phyloP scores from a whole-genome alignment of 768 basidiomycete species.

The Lyophyllum atratum region DNA sequence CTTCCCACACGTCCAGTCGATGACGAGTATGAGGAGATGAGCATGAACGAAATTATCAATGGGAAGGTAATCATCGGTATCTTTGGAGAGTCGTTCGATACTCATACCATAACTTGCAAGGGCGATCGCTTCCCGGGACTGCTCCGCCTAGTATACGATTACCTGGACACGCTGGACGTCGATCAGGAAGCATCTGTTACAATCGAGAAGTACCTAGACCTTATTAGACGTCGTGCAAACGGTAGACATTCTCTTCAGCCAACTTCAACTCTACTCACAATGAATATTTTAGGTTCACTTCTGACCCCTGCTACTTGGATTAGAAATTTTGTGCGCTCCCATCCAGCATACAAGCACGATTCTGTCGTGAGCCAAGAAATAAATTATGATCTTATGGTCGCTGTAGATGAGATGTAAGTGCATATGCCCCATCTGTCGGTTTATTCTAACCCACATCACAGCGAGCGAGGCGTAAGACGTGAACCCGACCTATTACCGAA shows the following conservation, averaged over 20 bases:
- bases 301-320: slow-evolving; percentile 93
- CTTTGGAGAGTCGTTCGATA: background rate
- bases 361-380: slow-evolving; percentile 91
- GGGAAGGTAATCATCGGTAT: slow-evolving; percentile 64
- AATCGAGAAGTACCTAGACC: slow-evolving; percentile 77
- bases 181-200: slow-evolving; percentile 56
- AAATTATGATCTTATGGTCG: slow-evolving; percentile 90
- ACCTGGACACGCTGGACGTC: slow-evolving; percentile 85
- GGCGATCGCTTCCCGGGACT: slow-evolving; percentile 75
- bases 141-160: slow-evolving; percentile 77
- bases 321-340: slow-evolving; percentile 84
- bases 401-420: slow-evolving; percentile 88
- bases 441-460: slow-evolving; percentile 26
- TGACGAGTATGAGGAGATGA: slow-evolving; percentile 92
- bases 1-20: slow-evolving; percentile 49
- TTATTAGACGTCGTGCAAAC: slow-evolving; percentile 76
- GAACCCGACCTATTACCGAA: slow-evolving; percentile 66
- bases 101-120: slow-evolving; percentile 36
- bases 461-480: slow-evolving; percentile 66
- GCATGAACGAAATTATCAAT: slow-evolving; percentile 89
- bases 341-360: slow-evolving; percentile 90
- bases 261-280: background rate
- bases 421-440: slow-evolving; percentile 15
- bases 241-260: slow-evolving; percentile 48
- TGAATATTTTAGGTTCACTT: slow-evolving; percentile 57